A percentile compares a stretch with the other conserved stretches of the same genome.
Evolutionary conservation across 495 filamentous ascomycete species (phyloP).

Genomic region (Talaromyces trachyspermus): DNA sequence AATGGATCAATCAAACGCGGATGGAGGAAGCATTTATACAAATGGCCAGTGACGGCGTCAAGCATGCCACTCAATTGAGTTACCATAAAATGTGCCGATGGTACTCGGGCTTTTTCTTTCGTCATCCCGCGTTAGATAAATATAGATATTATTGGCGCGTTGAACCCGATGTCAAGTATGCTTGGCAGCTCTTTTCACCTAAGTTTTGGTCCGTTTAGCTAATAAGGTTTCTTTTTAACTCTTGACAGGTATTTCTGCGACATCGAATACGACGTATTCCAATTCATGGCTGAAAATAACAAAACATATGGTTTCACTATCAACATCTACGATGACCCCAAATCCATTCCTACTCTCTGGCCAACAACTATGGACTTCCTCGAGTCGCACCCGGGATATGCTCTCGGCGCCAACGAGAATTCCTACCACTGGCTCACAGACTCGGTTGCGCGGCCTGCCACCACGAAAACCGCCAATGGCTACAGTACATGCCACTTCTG

Average conservation of each 20-base stretch:
- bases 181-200: neutral
- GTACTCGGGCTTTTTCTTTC: constrained; percentile 97
- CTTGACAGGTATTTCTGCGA: constrained; percentile 79
- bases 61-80: constrained; percentile 78
- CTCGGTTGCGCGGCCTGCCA: constrained; percentile 62
- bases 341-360: constrained; percentile 84
- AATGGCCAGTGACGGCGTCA: constrained; percentile 73
- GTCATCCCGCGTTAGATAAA: constrained; percentile 78
- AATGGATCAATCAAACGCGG: constrained; percentile 86
- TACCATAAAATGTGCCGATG: constrained; percentile 99
- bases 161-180: constrained; percentile 82
- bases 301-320: constrained; percentile 99
- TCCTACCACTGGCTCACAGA: constrained; percentile 85
- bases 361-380: constrained; percentile 87
- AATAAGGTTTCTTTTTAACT: too few relatives aligned
- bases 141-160: constrained; percentile 97
- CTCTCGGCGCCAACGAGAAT: constrained; percentile 65
- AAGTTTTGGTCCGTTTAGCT: neutral
- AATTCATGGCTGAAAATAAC: constrained; percentile 93
- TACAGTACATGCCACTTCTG: constrained; percentile 99
- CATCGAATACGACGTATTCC: constrained; percentile 97
- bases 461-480: constrained; percentile 71
- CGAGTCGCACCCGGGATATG: constrained; percentile 70
- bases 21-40: constrained; percentile 77
- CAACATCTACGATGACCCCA: constrained; percentile 87